Base-by-base conservation (phyloP, 78 protist species). In the Chrysochromulina parva region DNA sequence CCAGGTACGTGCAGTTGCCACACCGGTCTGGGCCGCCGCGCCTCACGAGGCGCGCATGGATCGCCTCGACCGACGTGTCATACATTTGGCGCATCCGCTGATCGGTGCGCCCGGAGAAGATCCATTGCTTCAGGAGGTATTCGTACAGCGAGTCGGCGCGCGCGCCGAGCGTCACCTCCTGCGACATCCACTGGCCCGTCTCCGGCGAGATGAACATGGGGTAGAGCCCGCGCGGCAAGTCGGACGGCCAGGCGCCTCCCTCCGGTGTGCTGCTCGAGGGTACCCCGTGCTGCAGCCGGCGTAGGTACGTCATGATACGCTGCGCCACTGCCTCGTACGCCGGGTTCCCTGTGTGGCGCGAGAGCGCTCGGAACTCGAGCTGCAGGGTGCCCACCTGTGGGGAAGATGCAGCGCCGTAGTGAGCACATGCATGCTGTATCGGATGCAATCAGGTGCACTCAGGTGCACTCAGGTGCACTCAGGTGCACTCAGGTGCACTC, bases 121-220 rank as follows among this genome's bases (percentile, higher is more conserved):
- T 28, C 62, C 86, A 54, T n/a, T 2, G 67, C 91, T 96, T 96
- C 62, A 96, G 73, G 24, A 95, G 91, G 73, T 95, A 96, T 91
- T 97, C 99, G 93, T 96, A 97, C 89, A 73, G 93, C 5, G 97
- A 95, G 88, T 97, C 99, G 65, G 95, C 97, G 62, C 90, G 28
- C 22, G 92, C 90, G 54, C 94, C 94, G 69, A 92, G 81, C 14
- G 93, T 50, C 48, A 38, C 22, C 22, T 6, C 73, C 2, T 19
- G 11, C 13, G 24, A 9, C 3, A 82, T 48, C 62, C 65, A 90
- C 38, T 17, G 48, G 38, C 88, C 92, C 0, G 14, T 2, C 26
- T 28, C 38, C 14, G 92, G 84, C 24, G 11, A 11, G 66, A 80
- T 65, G 85, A 50, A 66, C 50, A 20, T 38, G 24, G 90, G 90